A percentile compares a stretch with the other conserved stretches of the same genome.
Evolutionary conservation across 768 basidiomycete species (phyloP).

Genomic region (Collybia sordida): DNA sequence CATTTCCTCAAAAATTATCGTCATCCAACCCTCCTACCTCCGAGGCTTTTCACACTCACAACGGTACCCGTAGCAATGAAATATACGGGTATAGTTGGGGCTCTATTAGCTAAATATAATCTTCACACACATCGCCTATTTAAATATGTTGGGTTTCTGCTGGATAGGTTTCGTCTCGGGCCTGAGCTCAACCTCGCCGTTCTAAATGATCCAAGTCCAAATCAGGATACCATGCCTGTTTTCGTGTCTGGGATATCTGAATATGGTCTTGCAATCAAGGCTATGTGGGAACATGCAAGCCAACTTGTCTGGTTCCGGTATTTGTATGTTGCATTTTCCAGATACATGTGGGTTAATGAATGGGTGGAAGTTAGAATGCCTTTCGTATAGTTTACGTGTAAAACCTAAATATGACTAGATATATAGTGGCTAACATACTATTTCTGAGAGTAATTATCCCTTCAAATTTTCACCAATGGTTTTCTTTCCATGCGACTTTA

Average conservation of each 20-base stretch:
- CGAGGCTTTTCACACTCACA: slow-evolving; percentile 57
- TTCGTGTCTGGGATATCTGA: slow-evolving; percentile 58
- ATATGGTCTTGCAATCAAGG: slow-evolving; percentile 57
- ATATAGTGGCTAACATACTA: no score
- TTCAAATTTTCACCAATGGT: no score
- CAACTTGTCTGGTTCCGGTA: slow-evolving; percentile 92
- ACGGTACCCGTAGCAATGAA: slow-evolving; percentile 58
- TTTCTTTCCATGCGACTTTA: no score
- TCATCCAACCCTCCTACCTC: slow-evolving; percentile 19
- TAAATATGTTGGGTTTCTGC: not conserved
- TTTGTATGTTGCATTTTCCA: slow-evolving; percentile 75
- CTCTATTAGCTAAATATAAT: slow-evolving; percentile 48
- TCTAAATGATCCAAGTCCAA: not conserved
- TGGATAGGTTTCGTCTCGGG: not conserved
- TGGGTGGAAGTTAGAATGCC: slow-evolving; percentile 58
- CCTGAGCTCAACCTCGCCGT: not conserved
- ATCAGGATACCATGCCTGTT: slow-evolving; percentile 27
- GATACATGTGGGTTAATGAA: slow-evolving; percentile 93
- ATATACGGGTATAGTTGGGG: slow-evolving; percentile 58
- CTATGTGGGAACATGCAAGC: slow-evolving; percentile 71
- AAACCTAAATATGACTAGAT: no score
- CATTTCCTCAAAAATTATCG: slow-evolving; percentile 34
- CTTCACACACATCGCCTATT: slow-evolving; percentile 20
- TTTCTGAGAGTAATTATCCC: no score
- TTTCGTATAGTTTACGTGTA: no score